phyloP scores from a whole-genome alignment of 2,329 filamentous ascomycete species.

The Alternaria angustiovoidea region DNA sequence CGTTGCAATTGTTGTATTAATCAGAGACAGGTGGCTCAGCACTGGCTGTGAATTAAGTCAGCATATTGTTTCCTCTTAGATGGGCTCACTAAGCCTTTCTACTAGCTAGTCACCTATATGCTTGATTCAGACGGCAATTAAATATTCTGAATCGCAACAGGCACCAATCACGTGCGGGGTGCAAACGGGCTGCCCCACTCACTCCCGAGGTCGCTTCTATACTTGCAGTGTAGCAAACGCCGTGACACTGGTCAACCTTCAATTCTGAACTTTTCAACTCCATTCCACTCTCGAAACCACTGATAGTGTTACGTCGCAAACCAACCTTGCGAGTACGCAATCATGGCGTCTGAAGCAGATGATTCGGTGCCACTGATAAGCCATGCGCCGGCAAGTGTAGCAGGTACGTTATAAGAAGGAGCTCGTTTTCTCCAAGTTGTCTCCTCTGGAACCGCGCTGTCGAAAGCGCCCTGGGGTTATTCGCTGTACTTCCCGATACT shows the following conservation, averaged over 20 bases:
- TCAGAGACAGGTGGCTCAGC: too few relatives aligned
- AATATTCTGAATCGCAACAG: too few relatives aligned
- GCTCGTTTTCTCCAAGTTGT: neutral
- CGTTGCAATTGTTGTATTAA: too few relatives aligned
- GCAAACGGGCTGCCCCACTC: constrained; percentile 18
- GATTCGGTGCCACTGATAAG: neutral
- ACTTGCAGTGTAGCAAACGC: constrained; percentile 2
- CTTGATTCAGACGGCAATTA: too few relatives aligned
- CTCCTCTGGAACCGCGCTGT: neutral
- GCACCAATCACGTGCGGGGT: constrained; percentile 8
- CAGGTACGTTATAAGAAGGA: constrained; percentile 2
- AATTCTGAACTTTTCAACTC: neutral
- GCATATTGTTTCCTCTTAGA: too few relatives aligned
- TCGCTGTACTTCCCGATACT: neutral
- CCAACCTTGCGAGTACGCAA: neutral
- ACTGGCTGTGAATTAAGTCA: too few relatives aligned
- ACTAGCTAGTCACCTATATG: too few relatives aligned
- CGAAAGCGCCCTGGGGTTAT: neutral
- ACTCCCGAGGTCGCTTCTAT: neutral
- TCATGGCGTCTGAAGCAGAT: constrained; percentile 2
- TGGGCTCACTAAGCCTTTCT: too few relatives aligned
- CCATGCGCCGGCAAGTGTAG: constrained; percentile 5
- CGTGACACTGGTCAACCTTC: neutral
- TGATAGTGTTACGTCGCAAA: neutral
- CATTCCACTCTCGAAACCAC: neutral